Evolutionary conservation across 2,329 filamentous ascomycete genomes (phyloP), one percentile per base, ranked within the genome.

Genomic region (Claviceps capensis): DNA sequence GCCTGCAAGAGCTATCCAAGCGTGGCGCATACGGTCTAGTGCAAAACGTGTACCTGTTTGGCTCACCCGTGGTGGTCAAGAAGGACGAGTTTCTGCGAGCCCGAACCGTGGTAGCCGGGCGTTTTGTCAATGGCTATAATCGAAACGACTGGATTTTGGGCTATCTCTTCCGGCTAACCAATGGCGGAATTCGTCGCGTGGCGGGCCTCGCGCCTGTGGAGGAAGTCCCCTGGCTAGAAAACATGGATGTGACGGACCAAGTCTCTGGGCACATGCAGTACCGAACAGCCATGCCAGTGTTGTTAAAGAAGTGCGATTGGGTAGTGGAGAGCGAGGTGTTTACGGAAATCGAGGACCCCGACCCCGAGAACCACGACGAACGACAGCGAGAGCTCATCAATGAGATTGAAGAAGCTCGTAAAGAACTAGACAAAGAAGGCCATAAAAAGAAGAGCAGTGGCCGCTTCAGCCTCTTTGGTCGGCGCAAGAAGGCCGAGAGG

Each of bases 231-330:
- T 88, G 85, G 16, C 69, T 97, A 16, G 93, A 97, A 65, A 97
- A 96, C 61, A 75, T 94, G 56, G 82, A 97, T 63, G 85, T 94
- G 42, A 94, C 90, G 1, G 81, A 89, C 52, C 72, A 85, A 47
- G 91, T 97, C 16, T 81, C 83, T 30, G 91, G 93, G 1, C 93
- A 98, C 65, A 97, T 97, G 91, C 87, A 93, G 50, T 98, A 98
- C 69, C 87, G 93, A 66, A 80, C 81, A 26, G 87, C 89, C 40
- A 97, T 98, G 85, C 93, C 93, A 16, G 81, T 81, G 53, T 75
- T 98, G 17, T 74, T 98, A 49, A 82, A 88, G 56, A 85, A 91
- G 64, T 88, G 90, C 38, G 93, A 90, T 16, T 98, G 90, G 89
- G 72, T 84, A 50, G 87, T 97, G 3, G 84, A 95, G 62, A 90